A percentile compares a stretch with the other conserved stretches of the same genome.
Conservation (phyloP, 179 eudicot genomes). For the Camellia oleifera region DNA sequence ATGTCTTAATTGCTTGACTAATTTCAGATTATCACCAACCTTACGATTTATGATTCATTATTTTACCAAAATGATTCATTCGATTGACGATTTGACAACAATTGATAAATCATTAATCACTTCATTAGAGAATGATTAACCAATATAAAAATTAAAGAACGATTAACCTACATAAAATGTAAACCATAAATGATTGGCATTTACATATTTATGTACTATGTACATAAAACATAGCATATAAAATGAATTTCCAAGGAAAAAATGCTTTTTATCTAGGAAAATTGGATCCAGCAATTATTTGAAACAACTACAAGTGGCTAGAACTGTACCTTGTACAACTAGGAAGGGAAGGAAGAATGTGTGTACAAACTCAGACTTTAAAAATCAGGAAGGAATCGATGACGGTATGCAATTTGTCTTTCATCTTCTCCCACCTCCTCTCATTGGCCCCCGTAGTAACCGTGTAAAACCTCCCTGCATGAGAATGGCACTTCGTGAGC, state of each 20-base stretch:
- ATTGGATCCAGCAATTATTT: slow-evolving; percentile 7
- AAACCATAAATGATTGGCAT: slow-evolving; percentile 3
- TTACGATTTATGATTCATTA: too few relatives aligned
- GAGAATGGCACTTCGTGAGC: not conserved
- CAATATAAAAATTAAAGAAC: not conserved
- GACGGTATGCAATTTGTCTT: slow-evolving; percentile 77
- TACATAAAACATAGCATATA: not conserved
- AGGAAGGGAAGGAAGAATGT: not conserved
- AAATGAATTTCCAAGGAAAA: not conserved
- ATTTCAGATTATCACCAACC: not conserved
- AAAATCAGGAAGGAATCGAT: slow-evolving; percentile 84
- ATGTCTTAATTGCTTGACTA: not conserved
- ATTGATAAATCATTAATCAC: not conserved
- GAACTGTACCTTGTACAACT: not conserved
- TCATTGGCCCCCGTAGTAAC: slow-evolving; percentile 94
- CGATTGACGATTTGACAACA: not conserved
- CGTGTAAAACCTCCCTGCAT: slow-evolving; percentile 89
- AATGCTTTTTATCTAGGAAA: slow-evolving; percentile 21
- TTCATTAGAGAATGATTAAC: not conserved
- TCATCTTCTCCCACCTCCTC: slow-evolving; percentile 98
- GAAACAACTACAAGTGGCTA: not conserved
- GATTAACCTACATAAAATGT: not conserved
- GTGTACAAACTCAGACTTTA: slow-evolving; percentile 36
- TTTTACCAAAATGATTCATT: not conserved
- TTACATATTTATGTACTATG: not conserved